Conservation (phyloP, 2,329 filamentous ascomycete genomes). For the Apiospora kogelbergensis region DNA sequence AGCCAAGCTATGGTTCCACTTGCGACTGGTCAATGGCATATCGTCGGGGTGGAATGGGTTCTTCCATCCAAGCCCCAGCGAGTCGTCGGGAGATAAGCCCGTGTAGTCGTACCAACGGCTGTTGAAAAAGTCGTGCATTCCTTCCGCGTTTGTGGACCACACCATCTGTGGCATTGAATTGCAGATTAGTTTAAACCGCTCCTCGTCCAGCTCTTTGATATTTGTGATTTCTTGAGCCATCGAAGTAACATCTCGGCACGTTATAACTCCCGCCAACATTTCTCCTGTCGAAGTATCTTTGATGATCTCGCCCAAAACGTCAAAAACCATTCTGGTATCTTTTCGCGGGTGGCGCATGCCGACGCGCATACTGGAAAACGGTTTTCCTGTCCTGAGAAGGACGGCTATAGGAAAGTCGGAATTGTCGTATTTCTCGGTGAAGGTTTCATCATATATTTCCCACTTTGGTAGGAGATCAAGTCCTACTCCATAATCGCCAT, state of each 20-base stretch:
- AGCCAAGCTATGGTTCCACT: constrained; percentile 62
- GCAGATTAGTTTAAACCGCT: constrained; percentile 73
- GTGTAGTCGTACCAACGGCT: constrained; percentile 81
- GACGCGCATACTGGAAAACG: constrained; percentile 59
- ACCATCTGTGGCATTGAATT: constrained; percentile 72
- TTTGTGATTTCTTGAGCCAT: constrained; percentile 68
- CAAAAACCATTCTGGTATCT: constrained; percentile 57
- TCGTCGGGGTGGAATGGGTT: constrained; percentile 71
- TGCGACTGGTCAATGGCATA: constrained; percentile 49
- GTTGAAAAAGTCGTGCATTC: constrained; percentile 71
- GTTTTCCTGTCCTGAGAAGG: constrained; percentile 59
- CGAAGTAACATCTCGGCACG: constrained; percentile 70
- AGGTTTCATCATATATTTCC: constrained; percentile 65
- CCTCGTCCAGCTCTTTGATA: constrained; percentile 70
- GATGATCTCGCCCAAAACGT: constrained; percentile 67
- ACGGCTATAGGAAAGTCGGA: constrained; percentile 67
- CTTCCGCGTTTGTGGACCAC: constrained; percentile 70
- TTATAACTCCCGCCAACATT: constrained; percentile 71
- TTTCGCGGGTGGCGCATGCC: constrained; percentile 60
- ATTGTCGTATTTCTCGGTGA: constrained; percentile 54
- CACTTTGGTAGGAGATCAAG: constrained; percentile 59
- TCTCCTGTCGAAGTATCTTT: constrained; percentile 67
- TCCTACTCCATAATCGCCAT: constrained; percentile 37
- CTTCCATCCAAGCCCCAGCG: constrained; percentile 62
- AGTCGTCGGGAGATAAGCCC: constrained; percentile 62